Base-by-base conservation (phyloP, 2,329 filamentous ascomycete species). In the Orbilia javanica region DNA sequence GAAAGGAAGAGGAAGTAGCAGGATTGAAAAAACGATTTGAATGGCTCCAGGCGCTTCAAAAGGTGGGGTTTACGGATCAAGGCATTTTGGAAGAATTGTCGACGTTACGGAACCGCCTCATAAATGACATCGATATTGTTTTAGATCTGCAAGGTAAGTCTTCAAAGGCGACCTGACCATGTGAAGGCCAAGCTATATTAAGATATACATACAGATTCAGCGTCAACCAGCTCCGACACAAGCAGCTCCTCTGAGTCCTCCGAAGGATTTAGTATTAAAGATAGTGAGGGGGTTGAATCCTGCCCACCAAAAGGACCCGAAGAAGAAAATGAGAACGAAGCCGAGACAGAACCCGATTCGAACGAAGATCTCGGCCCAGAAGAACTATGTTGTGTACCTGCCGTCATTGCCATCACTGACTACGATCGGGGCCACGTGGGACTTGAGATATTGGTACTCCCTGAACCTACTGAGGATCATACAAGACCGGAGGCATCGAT, bases 391-490 rank as follows among this genome's bases (percentile, higher is more conserved):
- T 2, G 2, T 1, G 13, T 53, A 3, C 74, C 74, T 3, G 34
- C 36, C 0, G 22, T 64, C 22, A 72, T 78, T 15, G 6, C 52
- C 5, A 53, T 78, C 10, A 62, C 67, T 3, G 74, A 78, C 20
- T 78, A 50, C 22, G 74, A 78, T n/a, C 29, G 44, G 25, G 34
- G 31, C 10, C 52, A 78, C 22, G 25, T 52, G 1, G 74, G 74
- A 3, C 67, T 78, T 15, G 66, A 78, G 34, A 67, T 78, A 22
- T n/a, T 71, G 25, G 25, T 78, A 20, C 52, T 78, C 4, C 74
- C 74, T 1, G 74, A 78, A n/a, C 67, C 67, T 0, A 67, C 52
- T 7, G 44, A 42, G 2, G 57, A 65, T 11, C 25, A 44, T 29
- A 71, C 60, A 44, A 71, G 15, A 36, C 53, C 53, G 1, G 53